These are phyloP conservation scores for Volutella citrinella DNA, from an alignment of 2,329 filamentous ascomycete species.

Conservation along the genomic window DNA sequence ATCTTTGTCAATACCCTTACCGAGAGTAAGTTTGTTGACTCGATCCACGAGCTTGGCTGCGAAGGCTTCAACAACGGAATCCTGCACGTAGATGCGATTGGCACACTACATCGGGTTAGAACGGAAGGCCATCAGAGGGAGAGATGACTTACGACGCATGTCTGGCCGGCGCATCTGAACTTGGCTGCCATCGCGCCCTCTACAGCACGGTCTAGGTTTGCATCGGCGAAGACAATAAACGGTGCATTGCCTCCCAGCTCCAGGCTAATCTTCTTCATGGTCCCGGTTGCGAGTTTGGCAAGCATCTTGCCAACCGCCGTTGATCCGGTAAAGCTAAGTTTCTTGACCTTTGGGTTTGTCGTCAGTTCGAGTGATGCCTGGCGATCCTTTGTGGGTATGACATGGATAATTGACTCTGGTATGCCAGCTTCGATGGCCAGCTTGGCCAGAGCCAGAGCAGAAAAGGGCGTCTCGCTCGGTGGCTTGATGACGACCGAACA, in stretches of 20 bases:
- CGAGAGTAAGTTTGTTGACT: slow-evolving; percentile 54
- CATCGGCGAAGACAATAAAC: slow-evolving; percentile 72
- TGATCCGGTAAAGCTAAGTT: slow-evolving; percentile 68
- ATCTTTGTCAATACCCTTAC: slow-evolving; percentile 48
- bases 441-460: slow-evolving; percentile 62
- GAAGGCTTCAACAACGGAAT: slow-evolving; percentile 55
- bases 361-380: slow-evolving; percentile 72
- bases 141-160: slow-evolving; percentile 49
- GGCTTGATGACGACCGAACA: slow-evolving; percentile 70
- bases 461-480: slow-evolving; percentile 68
- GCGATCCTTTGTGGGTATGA: slow-evolving; percentile 74
- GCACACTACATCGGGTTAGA: slow-evolving; percentile 35
- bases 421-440: slow-evolving; percentile 64
- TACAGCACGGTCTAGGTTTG: slow-evolving; percentile 64
- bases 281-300: slow-evolving; percentile 64
- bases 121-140: not conserved
- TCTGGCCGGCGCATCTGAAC: slow-evolving; percentile 67
- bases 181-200: slow-evolving; percentile 62
- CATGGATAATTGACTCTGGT: slow-evolving; percentile 51
- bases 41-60: slow-evolving; percentile 43
- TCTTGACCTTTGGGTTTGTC: slow-evolving; percentile 45
- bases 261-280: slow-evolving; percentile 68
- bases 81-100: slow-evolving; percentile 56
- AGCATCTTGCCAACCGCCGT: slow-evolving; percentile 41
- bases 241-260: slow-evolving; percentile 71